Percentiles rank a stretch among this genome's conserved stretches.
Evolutionary conservation across 164 flowering plant genomes (phyloP).

Genomic region (Buxus sempervirens): DNA sequence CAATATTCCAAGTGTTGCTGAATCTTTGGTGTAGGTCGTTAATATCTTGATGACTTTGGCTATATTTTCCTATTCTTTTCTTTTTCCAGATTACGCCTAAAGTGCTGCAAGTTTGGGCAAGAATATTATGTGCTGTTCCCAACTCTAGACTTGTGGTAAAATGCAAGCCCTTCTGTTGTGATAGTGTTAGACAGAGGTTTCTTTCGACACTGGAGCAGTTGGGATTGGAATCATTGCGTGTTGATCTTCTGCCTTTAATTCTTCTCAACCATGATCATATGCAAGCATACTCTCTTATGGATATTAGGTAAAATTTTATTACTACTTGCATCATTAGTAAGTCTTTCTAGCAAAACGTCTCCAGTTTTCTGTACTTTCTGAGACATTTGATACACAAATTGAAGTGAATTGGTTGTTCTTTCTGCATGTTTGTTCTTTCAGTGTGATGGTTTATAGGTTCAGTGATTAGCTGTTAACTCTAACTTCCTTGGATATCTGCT

Average conservation of each 20-base stretch:
- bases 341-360: neutral
- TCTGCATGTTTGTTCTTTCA: too few relatives aligned
- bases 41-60: slow-evolving; percentile 1
- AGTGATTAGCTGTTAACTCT: too few relatives aligned
- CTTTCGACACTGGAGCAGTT: slow-evolving; percentile 83
- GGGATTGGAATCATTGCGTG: slow-evolving; percentile 89
- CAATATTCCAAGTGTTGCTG: too few relatives aligned
- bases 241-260: slow-evolving; percentile 93
- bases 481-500: too few relatives aligned
- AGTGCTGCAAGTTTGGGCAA: slow-evolving; percentile 96
- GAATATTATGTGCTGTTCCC: slow-evolving; percentile 87
- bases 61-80: neutral
- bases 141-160: slow-evolving; percentile 96
- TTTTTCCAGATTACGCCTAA: slow-evolving; percentile 85
- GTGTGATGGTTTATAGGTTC: too few relatives aligned
- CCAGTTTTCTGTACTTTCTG: neutral
- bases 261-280: slow-evolving; percentile 97
- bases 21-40: too few relatives aligned
- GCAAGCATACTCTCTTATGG: slow-evolving; percentile 98
- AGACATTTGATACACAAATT: too few relatives aligned
- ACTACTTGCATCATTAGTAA: neutral
- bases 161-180: slow-evolving; percentile 96
- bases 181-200: slow-evolving; percentile 82
- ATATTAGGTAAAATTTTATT: slow-evolving; percentile 65
- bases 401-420: too few relatives aligned